A percentile compares a stretch with the other conserved stretches of the same genome.
Evolutionary conservation across 768 basidiomycete species (phyloP).

Genomic region (Sarcomyxa edulis): DNA sequence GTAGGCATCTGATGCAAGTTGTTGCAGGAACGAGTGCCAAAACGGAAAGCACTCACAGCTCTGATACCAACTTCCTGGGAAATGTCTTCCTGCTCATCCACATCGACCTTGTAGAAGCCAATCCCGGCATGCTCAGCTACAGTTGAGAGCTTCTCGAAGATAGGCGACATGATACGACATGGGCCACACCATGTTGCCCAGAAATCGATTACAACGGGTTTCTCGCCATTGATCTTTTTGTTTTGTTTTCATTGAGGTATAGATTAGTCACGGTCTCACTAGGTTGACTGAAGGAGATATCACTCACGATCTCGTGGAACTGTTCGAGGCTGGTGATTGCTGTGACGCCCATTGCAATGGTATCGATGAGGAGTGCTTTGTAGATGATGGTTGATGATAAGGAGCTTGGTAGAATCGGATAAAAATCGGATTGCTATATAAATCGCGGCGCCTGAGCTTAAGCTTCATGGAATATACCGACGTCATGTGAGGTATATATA

Average conservation of each 20-base stretch:
- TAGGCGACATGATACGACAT: slow-evolving; percentile 59
- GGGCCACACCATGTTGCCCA: slow-evolving; percentile 79
- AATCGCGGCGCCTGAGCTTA: too few relatives aligned
- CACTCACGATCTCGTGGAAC: neutral
- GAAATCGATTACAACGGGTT: slow-evolving; percentile 58
- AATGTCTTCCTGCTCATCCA: slow-evolving; percentile 53
- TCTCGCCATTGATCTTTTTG: slow-evolving; percentile 40
- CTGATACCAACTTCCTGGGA: slow-evolving; percentile 55
- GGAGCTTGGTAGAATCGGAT: too few relatives aligned
- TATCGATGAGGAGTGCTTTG: too few relatives aligned
- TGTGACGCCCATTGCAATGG: slow-evolving; percentile 1
- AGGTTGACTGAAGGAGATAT: too few relatives aligned
- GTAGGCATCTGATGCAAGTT: slow-evolving; percentile 23
- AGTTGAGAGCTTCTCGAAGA: slow-evolving; percentile 55
- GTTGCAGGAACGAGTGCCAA: neutral
- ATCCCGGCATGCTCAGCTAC: slow-evolving; percentile 25
- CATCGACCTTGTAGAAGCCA: slow-evolving; percentile 70
- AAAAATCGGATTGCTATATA: too few relatives aligned
- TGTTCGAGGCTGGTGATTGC: neutral
- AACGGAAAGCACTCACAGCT: slow-evolving; percentile 39
- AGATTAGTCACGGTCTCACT: too few relatives aligned
- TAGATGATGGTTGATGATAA: too few relatives aligned
- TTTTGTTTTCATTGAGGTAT: too few relatives aligned
- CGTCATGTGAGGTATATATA: too few relatives aligned
- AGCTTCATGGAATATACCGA: too few relatives aligned